Evolutionary conservation across 139 green algal genomes (phyloP), one percentile per base, ranked within the genome.

Genomic region (Penium margaritaceum): DNA sequence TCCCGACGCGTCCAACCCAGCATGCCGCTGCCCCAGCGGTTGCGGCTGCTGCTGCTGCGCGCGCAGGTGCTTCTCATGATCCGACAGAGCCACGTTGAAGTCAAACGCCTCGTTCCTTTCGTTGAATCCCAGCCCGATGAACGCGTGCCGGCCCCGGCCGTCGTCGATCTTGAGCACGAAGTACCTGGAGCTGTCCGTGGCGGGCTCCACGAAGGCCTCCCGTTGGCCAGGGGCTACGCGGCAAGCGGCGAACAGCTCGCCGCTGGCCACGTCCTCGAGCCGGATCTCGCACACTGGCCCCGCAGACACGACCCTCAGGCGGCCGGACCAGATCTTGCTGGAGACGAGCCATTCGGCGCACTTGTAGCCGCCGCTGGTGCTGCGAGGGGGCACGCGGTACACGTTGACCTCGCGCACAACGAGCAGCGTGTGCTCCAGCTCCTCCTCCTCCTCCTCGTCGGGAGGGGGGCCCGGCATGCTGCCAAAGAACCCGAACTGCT

Each of bases 41-140:
- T n/a, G n/a, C n/a, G n/a, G n/a, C n/a, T n/a, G n/a, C n/a, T n/a
- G n/a, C n/a, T n/a, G n/a, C n/a, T n/a, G n/a, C n/a, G n/a, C n/a
- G n/a, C n/a, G 3, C 36, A 47, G 14, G 14, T 78, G 39, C 44
- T 83, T 80, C 51, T 83, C 70, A 33, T 80, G 70, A 55, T 83
- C 76, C 9, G 61, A 67, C 7, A 84, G 67, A 4, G 79, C 79
- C 24, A 79, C 66, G 34, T 84, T 84, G 77, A 84, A 84, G 60
- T 84, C 79, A 30, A 74, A 84, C 19, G 76, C 58, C 2, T 80
- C 5, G 35, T 73, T 79, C n/a, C 79, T 35, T 38, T 84, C 79
- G 12, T 44, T 67, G 63, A 84, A 84, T 15, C 79, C 79, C 9
- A 84, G 46, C 9, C 79, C 79, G 17, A 84, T 47, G 53, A 84